Conservation (phyloP, 257 asterid genomes). For the Solanum medicagineum region DNA sequence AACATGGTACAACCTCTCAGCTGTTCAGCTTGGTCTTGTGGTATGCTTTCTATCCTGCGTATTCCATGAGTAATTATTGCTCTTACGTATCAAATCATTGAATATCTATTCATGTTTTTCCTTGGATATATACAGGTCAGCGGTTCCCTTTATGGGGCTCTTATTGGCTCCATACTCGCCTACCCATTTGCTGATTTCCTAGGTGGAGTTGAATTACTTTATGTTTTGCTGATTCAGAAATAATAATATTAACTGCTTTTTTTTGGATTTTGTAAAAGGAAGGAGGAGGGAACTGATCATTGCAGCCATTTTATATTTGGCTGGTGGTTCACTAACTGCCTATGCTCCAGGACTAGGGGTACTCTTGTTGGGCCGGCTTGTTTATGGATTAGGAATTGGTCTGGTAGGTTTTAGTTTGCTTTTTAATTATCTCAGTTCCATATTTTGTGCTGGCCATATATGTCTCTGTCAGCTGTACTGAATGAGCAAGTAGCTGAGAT, state of each 20-base stretch:
- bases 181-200: conserved; percentile 87
- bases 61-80: not conserved
- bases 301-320: conserved; percentile 54
- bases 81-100: not conserved
- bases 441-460: not conserved
- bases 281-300: conserved; percentile 82
- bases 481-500: not conserved
- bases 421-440: not conserved
- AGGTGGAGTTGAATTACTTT: conserved; percentile 33
- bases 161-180: conserved; percentile 71
- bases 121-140: conserved; percentile 56
- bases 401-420: conserved; percentile 37
- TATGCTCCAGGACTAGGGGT: conserved; percentile 73
- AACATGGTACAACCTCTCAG: conserved; percentile 75
- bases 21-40: conserved; percentile 95
- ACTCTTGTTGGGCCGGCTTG: conserved; percentile 67
- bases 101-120: conserved; percentile 6
- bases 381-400: conserved; percentile 95
- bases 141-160: conserved; percentile 99
- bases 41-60: conserved; percentile 25
- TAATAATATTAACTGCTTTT: not conserved
- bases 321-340: conserved; percentile 70
- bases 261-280: conserved; percentile 32
- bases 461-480: not conserved
- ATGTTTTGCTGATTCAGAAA: not conserved